Evolutionary conservation across 139 green algal genomes (phyloP).

Genomic region (Spirogloea muscicola): DNA sequence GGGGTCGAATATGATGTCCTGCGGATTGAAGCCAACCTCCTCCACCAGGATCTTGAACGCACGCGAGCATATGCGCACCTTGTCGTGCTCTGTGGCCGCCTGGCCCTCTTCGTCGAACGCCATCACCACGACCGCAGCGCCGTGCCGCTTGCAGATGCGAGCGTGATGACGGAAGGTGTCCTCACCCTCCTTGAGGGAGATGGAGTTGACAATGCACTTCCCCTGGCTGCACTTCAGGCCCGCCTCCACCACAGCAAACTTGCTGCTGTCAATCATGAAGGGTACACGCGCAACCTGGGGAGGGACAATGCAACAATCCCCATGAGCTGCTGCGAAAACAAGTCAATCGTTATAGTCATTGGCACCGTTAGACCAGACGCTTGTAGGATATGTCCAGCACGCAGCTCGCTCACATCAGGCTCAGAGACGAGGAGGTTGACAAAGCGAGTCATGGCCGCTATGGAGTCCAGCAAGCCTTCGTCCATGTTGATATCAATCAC

Average conservation of each 20-base stretch:
- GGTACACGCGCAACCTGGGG: conserved; percentile 72
- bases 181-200: conserved; percentile 97
- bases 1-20: conserved; percentile 99
- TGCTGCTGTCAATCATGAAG: conserved; percentile 98
- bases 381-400: too few species aligned
- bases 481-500: conserved; percentile 99
- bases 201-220: conserved; percentile 98
- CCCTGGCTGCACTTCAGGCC: conserved; percentile 93
- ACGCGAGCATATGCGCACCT: conserved; percentile 87
- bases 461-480: conserved; percentile 92
- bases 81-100: conserved; percentile 66
- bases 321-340: too few species aligned
- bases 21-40: conserved; percentile 85
- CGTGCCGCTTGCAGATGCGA: conserved; percentile 75
- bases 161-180: conserved; percentile 82
- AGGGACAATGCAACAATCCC: too few species aligned
- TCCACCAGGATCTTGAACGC: conserved; percentile 94
- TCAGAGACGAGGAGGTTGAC: conserved; percentile 96
- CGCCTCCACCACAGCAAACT: conserved; percentile 96
- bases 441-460: conserved; percentile 91
- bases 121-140: conserved; percentile 96
- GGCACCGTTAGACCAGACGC: too few species aligned
- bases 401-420: conserved; percentile 65
- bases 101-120: conserved; percentile 95
- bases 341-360: too few species aligned